These are phyloP conservation scores for Salvia hispanica DNA, from an alignment of 257 asterid genomes.

Conservation along the genomic window DNA sequence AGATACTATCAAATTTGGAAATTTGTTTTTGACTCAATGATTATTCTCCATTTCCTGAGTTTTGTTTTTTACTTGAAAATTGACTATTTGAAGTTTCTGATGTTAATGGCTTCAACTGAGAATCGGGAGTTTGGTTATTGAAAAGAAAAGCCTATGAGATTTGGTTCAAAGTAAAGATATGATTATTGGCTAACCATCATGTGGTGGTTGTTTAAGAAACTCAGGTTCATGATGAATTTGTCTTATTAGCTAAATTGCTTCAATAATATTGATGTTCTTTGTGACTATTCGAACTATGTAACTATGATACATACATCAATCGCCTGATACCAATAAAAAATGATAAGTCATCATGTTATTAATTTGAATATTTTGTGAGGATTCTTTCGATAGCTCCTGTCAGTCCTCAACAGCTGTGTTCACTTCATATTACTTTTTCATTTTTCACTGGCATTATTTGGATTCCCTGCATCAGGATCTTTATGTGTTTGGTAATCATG, in stretches of 20 bases:
- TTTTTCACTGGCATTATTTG: not conserved
- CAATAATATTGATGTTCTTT: not conserved
- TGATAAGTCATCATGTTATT: not conserved
- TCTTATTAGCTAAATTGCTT: not conserved
- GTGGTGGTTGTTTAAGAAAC: conserved; percentile 1
- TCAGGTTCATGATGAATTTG: not conserved
- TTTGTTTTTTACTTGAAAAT: not conserved
- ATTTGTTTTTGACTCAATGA: no score
- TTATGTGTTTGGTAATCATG: not conserved
- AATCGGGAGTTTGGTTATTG: not conserved
- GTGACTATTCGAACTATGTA: not conserved
- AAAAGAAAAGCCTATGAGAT: not conserved
- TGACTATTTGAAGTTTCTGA: conserved; percentile 2
- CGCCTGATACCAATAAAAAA: not conserved
- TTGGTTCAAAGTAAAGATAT: conserved; percentile 2
- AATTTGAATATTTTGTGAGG: not conserved
- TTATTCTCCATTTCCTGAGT: no score
- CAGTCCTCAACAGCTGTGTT: not conserved
- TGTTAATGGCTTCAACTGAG: not conserved
- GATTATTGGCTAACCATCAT: not conserved
- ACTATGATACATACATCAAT: no score
- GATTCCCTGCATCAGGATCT: not conserved
- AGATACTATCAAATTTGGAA: not conserved
- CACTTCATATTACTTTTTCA: not conserved
- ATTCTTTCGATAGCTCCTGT: not conserved